phyloP scores from a whole-genome alignment of 2,329 filamentous ascomycete species.

The Hypoxylon sp. region DNA sequence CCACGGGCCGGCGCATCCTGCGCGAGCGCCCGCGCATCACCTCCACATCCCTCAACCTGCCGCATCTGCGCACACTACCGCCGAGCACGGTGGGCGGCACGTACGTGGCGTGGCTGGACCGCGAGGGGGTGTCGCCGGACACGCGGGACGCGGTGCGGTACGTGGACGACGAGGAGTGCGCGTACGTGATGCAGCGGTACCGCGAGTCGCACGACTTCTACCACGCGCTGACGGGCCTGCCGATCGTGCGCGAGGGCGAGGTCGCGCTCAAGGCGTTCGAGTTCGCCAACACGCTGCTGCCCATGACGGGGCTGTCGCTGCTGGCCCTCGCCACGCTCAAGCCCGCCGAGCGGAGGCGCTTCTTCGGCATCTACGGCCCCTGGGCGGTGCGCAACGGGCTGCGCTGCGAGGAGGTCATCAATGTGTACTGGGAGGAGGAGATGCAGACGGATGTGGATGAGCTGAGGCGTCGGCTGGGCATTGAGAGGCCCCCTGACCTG shows the following conservation, averaged over 20 bases:
- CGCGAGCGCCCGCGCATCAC: conserved; percentile 90
- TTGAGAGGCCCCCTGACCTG: conserved; percentile 90
- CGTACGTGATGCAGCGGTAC: conserved; percentile 98
- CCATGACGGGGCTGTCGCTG: conserved; percentile 92
- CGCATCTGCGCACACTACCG: conserved; percentile 78
- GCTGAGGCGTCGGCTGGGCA: conserved; percentile 79
- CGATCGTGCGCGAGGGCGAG: conserved; percentile 94
- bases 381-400: conserved; percentile 92
- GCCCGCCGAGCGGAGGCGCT: conserved; percentile 79
- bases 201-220: conserved; percentile 98
- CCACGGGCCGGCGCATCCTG: conserved; percentile 91
- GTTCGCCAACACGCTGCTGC: conserved; percentile 92
- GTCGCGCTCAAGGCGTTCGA: conserved; percentile 98
- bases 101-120: conserved; percentile 92
- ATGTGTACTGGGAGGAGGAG: conserved; percentile 98
- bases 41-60: conserved; percentile 75
- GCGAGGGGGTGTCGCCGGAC: conserved; percentile 92
- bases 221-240: conserved; percentile 91
- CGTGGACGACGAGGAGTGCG: conserved; percentile 94
- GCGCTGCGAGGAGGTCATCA: conserved; percentile 83
- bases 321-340: conserved; percentile 90
- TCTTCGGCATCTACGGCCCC: conserved; percentile 82
- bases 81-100: conserved; percentile 80
- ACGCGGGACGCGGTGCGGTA: conserved; percentile 86
- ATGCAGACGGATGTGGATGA: conserved; percentile 85